Base-by-base conservation (phyloP, 1,284 basidiomycete genomes). In the Anthracocystis panici-leucophaei region DNA sequence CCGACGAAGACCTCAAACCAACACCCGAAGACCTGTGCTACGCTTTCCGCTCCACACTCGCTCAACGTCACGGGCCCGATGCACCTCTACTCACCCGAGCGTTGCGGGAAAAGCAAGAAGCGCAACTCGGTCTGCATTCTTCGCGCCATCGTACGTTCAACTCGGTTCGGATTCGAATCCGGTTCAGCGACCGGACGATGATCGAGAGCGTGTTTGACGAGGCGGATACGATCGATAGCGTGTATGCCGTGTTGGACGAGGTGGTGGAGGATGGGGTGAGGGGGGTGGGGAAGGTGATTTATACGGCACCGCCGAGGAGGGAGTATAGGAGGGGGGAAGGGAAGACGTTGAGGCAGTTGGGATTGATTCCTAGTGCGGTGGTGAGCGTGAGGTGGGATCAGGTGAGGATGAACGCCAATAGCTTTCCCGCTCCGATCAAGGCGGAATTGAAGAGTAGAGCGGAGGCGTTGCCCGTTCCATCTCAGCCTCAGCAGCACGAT, bases 211-310 rank as follows among this genome's bases (percentile, higher is more conserved):
- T 87, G 0, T 94, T 95, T 79, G 88, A 89, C 0, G 92, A 92
- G 6, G 89, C 88, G 0, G 90, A 91, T 82, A 93, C 91, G 81
- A 93, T 95, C 63, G 89, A 89, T 55, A 88, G 90, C 3, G 89
- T 95, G 2, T 95, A 95, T 83, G 91, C 90, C 4, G 94, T 95
- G 77, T 92, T 95, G 48, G 89, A 92, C 23, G 86, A 87, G n/a
- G 89, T 89, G 23, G 86, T 95, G 45, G 87, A 89, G 41, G 91
- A 92, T 54, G 91, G 92, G 69, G 89, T 90, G 35, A 90, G 91
- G 79, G 87, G 27, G 1, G 23, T 89, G 5, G 89, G 90, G 85
- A 92, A 92, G 78, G 88, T 93, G 25, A 88, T 95, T 51, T 95
- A 92, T 85, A 92, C 93, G 70, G 87, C 88, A 1, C 93, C 93